Base-by-base conservation (phyloP, 208 protist genomes). In the Leishmania tarentolae region DNA sequence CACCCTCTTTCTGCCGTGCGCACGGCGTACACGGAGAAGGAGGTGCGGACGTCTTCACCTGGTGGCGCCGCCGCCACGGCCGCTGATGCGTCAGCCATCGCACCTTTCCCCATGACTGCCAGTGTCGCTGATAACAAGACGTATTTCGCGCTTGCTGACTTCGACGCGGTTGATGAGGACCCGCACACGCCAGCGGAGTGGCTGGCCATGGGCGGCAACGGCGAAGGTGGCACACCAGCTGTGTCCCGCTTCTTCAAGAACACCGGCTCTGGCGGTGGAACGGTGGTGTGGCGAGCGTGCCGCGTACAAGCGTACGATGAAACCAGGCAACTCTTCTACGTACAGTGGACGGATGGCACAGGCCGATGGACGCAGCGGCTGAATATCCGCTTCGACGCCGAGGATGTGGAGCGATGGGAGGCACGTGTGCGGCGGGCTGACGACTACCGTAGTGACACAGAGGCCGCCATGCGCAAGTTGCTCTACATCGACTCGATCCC, bases 351-450 rank as follows among this genome's bases (percentile, higher is more conserved):
- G 13, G 87, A 91, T 53, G 91, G 93, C n/a, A 87, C 83, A 66
- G 83, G 81, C 17, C 97, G 98, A 80, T 97, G 92, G 93, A 95
- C 95, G 35, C 88, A 88, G 40, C 88, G 96, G 31, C 88, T 98
- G 44, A 98, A 98, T 88, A 92, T 98, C 56, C 87, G 93, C 50
- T 98, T 98, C 78, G 93, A 97, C 76, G 89, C 28, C 6, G 96
- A 98, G 86, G 87, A 96, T 59, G 87, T 91, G 75, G 77, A 69
- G 44, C 50, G 47, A 74, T 98, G 96, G 95, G 80, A 89, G 76
- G 84, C 93, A 66, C 94, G 96, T 56, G 85, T 96, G 65, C 88
- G 83, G 8, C 86, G 84, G 31, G 95, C 96, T 15, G 86, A 94
- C 65, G 86, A 59, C n/a, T 93, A 94, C 79, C 93, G 94, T 71